Base-by-base conservation (phyloP, 257 asterid genomes). In the Solanum megistacrolobum region DNA sequence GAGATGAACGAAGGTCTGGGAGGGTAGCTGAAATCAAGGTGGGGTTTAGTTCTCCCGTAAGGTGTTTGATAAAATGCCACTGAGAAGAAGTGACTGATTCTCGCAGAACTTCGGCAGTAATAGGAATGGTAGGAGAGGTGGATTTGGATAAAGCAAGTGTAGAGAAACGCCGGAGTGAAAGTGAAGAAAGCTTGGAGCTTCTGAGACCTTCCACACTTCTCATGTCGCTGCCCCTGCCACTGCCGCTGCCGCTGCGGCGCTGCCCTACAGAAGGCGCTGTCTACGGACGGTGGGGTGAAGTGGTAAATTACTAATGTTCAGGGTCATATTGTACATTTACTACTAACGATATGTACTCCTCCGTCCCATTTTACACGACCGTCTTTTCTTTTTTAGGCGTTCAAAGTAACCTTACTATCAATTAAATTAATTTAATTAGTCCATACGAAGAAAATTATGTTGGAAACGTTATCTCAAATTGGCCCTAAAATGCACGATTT, bases 41-140 rank as follows among this genome's bases (percentile, higher is more conserved):
- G n/a, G 93, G 90, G 16, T 90, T 89, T 62, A 92, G 85, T 83
- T 87, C 60, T 20, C 92, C 88, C 1, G 92, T 74, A 29, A 90
- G 25, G 12, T 90, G 96, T 94, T 93, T 90, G 95, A 94, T 89
- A 75, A 89, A 94, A 52, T 92, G 94, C 96, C 95, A 93, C 89
- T 93, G 90, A 91, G 95, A 93, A 88, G 91, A 86, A 75, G 74
- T 84, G 38, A 90, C 81, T 32, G 86, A 86, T 10, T 84, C 88
- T 48, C 7, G 75, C 1, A 93, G 88, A 6, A 20, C 12, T 1
- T 83, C 82, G 1, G 89, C 41, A 12, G 90, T 85, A 31, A 89
- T 75, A 73, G 90, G 68, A 8, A 58, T 65, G n/a, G 85, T 18
- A 79, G 84, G 21, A 83, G 46, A 39, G 31, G 38, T 35, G 31